Percentiles rank a stretch among this genome's conserved stretches.
phyloP scores from a whole-genome alignment of 2,329 filamentous ascomycete genomes.

The Emergomyces orientalis region DNA sequence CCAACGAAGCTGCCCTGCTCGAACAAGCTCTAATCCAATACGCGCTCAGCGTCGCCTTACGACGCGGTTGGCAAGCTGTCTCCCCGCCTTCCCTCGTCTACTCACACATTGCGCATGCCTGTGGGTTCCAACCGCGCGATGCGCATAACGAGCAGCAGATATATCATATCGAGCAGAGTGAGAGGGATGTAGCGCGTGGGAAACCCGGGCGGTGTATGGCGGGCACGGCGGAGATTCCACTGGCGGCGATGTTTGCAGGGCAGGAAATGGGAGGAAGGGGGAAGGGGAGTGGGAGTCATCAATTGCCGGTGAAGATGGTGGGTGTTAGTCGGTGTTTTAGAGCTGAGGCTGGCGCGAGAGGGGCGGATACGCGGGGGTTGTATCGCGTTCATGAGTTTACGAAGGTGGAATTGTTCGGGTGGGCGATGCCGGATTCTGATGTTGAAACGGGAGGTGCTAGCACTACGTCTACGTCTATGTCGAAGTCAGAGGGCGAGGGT shows the following conservation, averaged over 20 bases:
- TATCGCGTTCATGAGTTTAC: slow-evolving; percentile 98
- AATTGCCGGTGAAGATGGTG: slow-evolving; percentile 69
- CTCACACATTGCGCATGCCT: slow-evolving; percentile 78
- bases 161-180: slow-evolving; percentile 63
- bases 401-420: slow-evolving; percentile 96
- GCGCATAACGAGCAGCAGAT: slow-evolving; percentile 85
- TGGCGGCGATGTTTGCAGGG: slow-evolving; percentile 82
- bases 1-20: slow-evolving; percentile 85
- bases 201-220: slow-evolving; percentile 67
- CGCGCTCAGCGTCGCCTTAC: slow-evolving; percentile 62
- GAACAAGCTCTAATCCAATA: slow-evolving; percentile 91
- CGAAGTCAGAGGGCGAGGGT: no score
- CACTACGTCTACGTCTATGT: slow-evolving; percentile 6
- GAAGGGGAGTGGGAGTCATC: slow-evolving; percentile 13
- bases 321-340: slow-evolving; percentile 89
- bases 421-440: slow-evolving; percentile 50
- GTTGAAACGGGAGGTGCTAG: slow-evolving; percentile 32
- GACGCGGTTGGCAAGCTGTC: slow-evolving; percentile 68
- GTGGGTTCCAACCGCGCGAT: slow-evolving; percentile 90
- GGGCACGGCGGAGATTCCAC: slow-evolving; percentile 87
- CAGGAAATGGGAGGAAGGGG: slow-evolving; percentile 50
- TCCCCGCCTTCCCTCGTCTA: slow-evolving; percentile 87
- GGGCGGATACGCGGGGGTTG: slow-evolving; percentile 82
- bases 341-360: slow-evolving; percentile 84
- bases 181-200: slow-evolving; percentile 50